phyloP scores from a whole-genome alignment of 108 stramenopile genomes.

The Epipyxis sp. region DNA sequence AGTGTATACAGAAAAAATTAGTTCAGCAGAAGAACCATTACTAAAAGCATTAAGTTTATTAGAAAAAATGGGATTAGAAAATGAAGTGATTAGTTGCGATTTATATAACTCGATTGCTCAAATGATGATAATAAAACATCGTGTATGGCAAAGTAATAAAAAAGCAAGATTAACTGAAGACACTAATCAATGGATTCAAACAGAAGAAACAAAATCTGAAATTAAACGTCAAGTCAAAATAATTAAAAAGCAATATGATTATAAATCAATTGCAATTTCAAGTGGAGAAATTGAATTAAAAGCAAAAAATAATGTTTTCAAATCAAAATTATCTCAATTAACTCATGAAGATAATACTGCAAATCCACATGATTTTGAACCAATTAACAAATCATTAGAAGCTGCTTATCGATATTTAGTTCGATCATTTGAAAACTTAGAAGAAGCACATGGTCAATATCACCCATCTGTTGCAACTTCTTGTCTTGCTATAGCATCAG shows the following conservation, averaged over 20 bases:
- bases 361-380: neutral
- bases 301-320: conserved; percentile 3
- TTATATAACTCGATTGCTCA: conserved; percentile 28
- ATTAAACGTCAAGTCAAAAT: neutral
- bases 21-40: conserved; percentile 12
- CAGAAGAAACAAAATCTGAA: neutral
- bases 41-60: neutral
- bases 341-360: neutral
- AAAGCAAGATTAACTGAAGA: conserved; percentile 16
- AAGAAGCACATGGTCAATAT: conserved; percentile 9
- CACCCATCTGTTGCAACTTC: neutral
- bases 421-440: neutral
- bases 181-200: conserved; percentile 10
- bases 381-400: neutral
- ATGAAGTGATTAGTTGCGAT: conserved; percentile 4
- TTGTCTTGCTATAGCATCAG: conserved; percentile 28
- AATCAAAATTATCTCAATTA: neutral
- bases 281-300: conserved; percentile 12
- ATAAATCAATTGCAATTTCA: neutral
- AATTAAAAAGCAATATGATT: conserved; percentile 14
- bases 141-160: neutral
- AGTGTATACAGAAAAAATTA: neutral
- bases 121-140: conserved; percentile 18
- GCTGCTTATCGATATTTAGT: conserved; percentile 29
- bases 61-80: conserved; percentile 19